A percentile compares a stretch with the other conserved stretches of the same genome.
These are phyloP conservation scores for Globisporangium abappressorium DNA, from an alignment of 352 stramenopile genomes.

Conservation along the genomic window DNA sequence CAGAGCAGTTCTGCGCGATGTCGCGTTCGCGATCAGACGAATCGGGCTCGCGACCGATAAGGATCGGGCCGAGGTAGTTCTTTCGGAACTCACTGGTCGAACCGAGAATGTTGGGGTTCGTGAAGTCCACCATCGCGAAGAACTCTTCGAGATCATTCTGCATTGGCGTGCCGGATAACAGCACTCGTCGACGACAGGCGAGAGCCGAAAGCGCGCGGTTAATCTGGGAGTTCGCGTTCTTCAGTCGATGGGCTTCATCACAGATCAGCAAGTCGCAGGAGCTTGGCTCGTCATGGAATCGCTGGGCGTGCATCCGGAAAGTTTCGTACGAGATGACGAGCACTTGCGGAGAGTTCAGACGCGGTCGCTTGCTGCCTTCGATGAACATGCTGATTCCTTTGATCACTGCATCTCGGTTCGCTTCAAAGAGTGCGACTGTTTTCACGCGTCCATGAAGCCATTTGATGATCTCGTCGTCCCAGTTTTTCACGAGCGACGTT, in stretches of 20 bases:
- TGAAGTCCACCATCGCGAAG: slow-evolving; percentile 96
- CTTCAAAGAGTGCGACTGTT: slow-evolving; percentile 79
- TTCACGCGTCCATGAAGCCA: slow-evolving; percentile 84
- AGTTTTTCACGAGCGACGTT: slow-evolving; percentile 88
- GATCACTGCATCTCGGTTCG: slow-evolving; percentile 77
- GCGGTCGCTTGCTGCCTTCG: slow-evolving; percentile 65
- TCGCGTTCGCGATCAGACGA: slow-evolving; percentile 80
- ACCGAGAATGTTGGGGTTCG: slow-evolving; percentile 83
- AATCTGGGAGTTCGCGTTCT: slow-evolving; percentile 96
- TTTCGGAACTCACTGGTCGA: slow-evolving; percentile 91
- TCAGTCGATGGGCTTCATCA: slow-evolving; percentile 98
- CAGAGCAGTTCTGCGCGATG: slow-evolving; percentile 85
- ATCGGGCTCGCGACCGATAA: slow-evolving; percentile 88
- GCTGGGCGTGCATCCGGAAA: slow-evolving; percentile 91
- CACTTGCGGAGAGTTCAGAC: slow-evolving; percentile 59
- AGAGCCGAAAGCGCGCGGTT: slow-evolving; percentile 79
- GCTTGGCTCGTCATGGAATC: slow-evolving; percentile 82
- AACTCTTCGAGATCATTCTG: slow-evolving; percentile 99
- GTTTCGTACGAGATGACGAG: slow-evolving; percentile 91
- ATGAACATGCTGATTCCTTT: slow-evolving; percentile 84
- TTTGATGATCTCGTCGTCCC: slow-evolving; percentile 88
- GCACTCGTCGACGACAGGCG: slow-evolving; percentile 88
- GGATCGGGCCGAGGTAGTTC: slow-evolving; percentile 89
- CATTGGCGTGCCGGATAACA: slow-evolving; percentile 98
- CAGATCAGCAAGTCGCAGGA: slow-evolving; percentile 97